These are phyloP conservation scores for Aureobasidium sp. DNA, from an alignment of 2,329 filamentous ascomycete species.

Conservation along the genomic window DNA sequence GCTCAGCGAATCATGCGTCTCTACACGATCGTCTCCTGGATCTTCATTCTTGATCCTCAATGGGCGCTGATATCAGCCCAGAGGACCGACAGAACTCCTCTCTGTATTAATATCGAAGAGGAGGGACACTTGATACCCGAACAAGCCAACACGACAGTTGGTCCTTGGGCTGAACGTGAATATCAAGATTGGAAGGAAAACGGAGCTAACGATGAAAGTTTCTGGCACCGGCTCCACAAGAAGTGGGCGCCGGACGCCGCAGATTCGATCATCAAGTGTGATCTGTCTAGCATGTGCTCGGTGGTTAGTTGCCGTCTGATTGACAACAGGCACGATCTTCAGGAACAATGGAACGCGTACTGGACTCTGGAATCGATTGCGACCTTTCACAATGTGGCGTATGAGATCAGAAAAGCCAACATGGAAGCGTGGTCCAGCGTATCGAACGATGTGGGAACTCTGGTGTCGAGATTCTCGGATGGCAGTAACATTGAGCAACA, in stretches of 20 bases:
- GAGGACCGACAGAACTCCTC: neutral
- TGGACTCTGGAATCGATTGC: neutral
- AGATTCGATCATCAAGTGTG: neutral
- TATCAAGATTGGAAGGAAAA: neutral
- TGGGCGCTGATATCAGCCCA: neutral
- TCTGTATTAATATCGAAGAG: neutral
- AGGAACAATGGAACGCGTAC: slow-evolving; percentile 2
- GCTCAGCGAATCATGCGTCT: too few species aligned
- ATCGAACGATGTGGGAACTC: neutral
- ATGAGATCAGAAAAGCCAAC: neutral
- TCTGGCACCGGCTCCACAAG: slow-evolving; percentile 2
- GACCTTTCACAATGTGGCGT: neutral
- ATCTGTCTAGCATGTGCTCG: neutral
- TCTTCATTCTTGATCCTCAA: neutral
- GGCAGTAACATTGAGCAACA: neutral
- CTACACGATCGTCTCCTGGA: too few species aligned
- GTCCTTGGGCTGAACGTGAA: neutral
- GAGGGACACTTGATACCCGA: neutral
- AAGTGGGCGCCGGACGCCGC: neutral
- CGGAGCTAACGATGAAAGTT: neutral
- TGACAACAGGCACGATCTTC: neutral
- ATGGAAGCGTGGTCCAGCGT: neutral
- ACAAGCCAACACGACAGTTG: neutral
- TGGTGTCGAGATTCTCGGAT: neutral
- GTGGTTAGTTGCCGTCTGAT: neutral